Base-by-base conservation (phyloP, 257 asterid genomes). In the Coffea eugenioides region DNA sequence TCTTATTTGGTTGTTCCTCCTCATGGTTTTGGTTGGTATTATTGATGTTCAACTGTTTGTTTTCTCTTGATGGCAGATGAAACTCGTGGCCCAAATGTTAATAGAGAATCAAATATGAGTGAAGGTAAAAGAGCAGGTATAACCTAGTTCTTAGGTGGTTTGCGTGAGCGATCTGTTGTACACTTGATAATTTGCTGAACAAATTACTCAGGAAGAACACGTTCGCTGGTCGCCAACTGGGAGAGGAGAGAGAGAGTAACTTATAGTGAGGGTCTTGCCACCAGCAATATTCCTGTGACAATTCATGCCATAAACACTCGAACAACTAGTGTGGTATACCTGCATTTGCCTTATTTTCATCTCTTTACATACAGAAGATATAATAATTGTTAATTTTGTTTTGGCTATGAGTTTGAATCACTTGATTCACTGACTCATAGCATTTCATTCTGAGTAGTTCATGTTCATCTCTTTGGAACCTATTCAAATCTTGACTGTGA, bases 41-140 rank as follows among this genome's bases (percentile, higher is more conserved):
- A 59, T 59, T 21, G 45, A 75, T 23, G 73, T 67, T 21, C 16
- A 51, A 14, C 71, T 62, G 41, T 16, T 43, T 49, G 66, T 5
- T 62, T 73, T 31, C 76, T 62, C 34, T 5, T 79, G 23, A 7
- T 73, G 31, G 46, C 31, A 51, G 69, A 57, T 80, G 75, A 89
- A 74, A 82, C 83, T 83, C 85, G 84, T 73, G 92, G 89, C 46
- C 87, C 82, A 75, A 90, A 83, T 75, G 25, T 75, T 78, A 85
- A 79, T 82, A 85, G 86, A 89, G 95, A 92, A 74, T 67, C 94
- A 61, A 87, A 82, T 81, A 76, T 83, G 70, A 76, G 69, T 80
- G 93, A 91, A 86, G 89, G 87, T 79, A 92, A 88, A 84, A 89
- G 27, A 82, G 91, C 93, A 90, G 97, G 98, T 91, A 89, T 36